phyloP scores from a whole-genome alignment of 345 rosid species.

The Aurinia saxatilis region DNA sequence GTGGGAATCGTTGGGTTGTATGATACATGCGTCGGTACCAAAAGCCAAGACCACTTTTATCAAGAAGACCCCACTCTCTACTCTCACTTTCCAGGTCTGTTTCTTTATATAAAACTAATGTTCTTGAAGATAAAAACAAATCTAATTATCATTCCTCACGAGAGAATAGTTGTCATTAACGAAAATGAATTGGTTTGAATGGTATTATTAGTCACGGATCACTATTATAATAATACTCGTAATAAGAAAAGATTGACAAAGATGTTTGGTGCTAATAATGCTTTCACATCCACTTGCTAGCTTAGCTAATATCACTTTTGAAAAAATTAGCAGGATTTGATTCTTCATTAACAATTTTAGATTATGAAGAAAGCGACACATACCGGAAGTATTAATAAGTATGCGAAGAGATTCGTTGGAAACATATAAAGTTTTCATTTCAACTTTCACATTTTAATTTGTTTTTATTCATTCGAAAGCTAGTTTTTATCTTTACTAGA shows the following conservation, averaged over 20 bases:
- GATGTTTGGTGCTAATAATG: constrained; percentile 22
- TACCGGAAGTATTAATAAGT: background rate
- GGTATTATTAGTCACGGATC: constrained; percentile 21
- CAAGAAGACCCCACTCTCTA: constrained; percentile 43
- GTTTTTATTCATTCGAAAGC: constrained; percentile 11
- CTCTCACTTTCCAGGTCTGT: constrained; percentile 66
- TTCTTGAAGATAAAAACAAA: constrained; percentile 16
- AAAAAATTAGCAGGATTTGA: background rate
- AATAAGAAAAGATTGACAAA: background rate
- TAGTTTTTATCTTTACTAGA: background rate
- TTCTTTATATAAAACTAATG: background rate
- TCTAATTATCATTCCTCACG: constrained; percentile 16
- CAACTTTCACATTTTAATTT: background rate
- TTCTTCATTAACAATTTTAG: constrained; percentile 6
- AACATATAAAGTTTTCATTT: background rate
- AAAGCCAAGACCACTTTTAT: constrained; percentile 40
- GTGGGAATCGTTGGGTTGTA: constrained; percentile 93
- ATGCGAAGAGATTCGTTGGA: background rate
- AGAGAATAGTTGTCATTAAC: constrained; percentile 23
- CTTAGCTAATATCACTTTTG: background rate
- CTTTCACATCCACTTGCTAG: constrained; percentile 19
- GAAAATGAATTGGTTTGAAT: background rate
- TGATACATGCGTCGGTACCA: constrained; percentile 94
- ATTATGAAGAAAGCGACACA: constrained; percentile 5
- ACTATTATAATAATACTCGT: background rate